These are phyloP conservation scores for Buxus sempervirens DNA, from an alignment of 164 flowering plant species.

Conservation along the genomic window DNA sequence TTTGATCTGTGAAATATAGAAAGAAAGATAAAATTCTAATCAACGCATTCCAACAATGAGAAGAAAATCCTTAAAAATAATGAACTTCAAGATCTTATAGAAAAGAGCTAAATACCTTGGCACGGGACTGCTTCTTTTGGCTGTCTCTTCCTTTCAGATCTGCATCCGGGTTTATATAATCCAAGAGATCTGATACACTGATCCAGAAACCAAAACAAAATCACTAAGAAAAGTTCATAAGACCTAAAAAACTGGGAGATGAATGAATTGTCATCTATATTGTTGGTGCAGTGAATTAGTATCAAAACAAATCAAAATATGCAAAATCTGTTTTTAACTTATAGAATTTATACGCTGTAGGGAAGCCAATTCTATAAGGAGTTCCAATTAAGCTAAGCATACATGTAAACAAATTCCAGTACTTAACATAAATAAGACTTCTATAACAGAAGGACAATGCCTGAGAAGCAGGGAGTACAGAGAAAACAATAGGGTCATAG, in stretches of 20 bases:
- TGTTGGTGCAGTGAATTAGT: not conserved
- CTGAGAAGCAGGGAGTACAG: too few relatives aligned
- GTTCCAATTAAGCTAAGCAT: not conserved
- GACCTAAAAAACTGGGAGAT: not conserved
- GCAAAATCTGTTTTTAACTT: not conserved
- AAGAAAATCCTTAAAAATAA: conserved; percentile 1
- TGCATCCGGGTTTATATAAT: conserved; percentile 81
- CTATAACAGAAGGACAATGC: too few relatives aligned
- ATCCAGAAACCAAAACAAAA: conserved; percentile 15
- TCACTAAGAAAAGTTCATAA: not conserved
- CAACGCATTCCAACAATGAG: not conserved
- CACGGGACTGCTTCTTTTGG: conserved; percentile 83
- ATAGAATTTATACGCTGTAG: not conserved
- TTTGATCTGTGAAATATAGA: conserved; percentile 41
- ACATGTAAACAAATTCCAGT: not conserved
- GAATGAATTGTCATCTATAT: not conserved
- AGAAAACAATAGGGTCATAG: too few relatives aligned
- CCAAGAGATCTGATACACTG: conserved; percentile 92
- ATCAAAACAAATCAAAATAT: not conserved
- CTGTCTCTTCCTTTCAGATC: conserved; percentile 75
- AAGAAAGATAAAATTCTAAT: not conserved
- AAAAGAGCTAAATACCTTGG: conserved; percentile 44
- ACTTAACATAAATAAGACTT: too few relatives aligned
- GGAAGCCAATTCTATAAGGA: not conserved
- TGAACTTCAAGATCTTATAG: not conserved